These are phyloP conservation scores for Camptophora hylomeconis DNA, from an alignment of 2,329 filamentous ascomycete genomes.

Conservation along the genomic window DNA sequence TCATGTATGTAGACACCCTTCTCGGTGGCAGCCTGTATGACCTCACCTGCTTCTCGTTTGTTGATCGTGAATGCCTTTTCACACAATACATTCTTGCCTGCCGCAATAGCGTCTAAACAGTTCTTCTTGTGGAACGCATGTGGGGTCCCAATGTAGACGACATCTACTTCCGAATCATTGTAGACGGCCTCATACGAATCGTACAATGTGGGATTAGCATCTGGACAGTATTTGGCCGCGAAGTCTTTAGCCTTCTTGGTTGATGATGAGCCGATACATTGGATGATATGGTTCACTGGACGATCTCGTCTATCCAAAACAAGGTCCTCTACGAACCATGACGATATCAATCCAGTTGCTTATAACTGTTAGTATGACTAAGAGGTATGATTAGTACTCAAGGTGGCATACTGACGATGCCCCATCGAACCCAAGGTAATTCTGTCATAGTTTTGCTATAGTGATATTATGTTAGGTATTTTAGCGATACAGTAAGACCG, in stretches of 20 bases:
- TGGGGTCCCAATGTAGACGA: conserved; percentile 21
- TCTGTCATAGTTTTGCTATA: conserved; percentile 3
- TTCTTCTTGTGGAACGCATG: conserved; percentile 92
- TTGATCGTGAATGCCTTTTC: conserved; percentile 86
- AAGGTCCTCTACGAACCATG: conserved; percentile 34
- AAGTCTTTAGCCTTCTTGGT: conserved; percentile 28
- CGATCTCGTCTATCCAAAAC: conserved; percentile 24
- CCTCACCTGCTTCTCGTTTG: conserved; percentile 57
- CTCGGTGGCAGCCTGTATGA: conserved; percentile 56
- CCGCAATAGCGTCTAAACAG: conserved; percentile 65
- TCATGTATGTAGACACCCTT: conserved; percentile 72
- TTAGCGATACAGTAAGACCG: too few species aligned
- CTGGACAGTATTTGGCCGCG: conserved; percentile 20
- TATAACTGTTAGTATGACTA: conserved; percentile 1
- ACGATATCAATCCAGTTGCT: conserved; percentile 33
- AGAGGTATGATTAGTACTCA: not conserved
- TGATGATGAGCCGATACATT: conserved; percentile 31
- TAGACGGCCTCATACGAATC: conserved; percentile 11
- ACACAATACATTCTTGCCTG: conserved; percentile 77
- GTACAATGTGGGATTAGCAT: conserved; percentile 6
- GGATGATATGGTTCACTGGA: conserved; percentile 29
- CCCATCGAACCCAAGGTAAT: conserved; percentile 9
- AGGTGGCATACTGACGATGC: conserved; percentile 10
- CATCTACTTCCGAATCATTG: conserved; percentile 18
- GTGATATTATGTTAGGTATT: too few species aligned